Base-by-base conservation (phyloP, 106 monocot species). In the Allium cepa region DNA sequence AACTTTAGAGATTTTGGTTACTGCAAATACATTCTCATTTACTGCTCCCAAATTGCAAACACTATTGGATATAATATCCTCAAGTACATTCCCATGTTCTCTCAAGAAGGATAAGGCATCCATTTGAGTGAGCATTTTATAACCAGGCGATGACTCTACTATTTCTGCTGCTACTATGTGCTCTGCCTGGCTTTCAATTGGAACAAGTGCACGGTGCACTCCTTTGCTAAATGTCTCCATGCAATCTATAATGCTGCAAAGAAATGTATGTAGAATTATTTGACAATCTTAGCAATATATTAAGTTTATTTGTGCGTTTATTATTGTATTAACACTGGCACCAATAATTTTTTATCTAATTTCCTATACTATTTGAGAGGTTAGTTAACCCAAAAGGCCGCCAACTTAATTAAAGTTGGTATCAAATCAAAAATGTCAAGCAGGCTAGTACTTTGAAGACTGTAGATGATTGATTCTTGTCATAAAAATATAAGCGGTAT, bases 201-300 rank as follows among this genome's bases (percentile, higher is more conserved):
- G 92, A 73, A 92, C 80, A 57, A 92, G 50, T 13, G 88, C 87
- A 16, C 92, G 79, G 69, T 92, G 92, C n/a, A 88, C 88, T 9
- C 92, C 92, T 70, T 92, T 92, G 85, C 92, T 88, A 51, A 92
- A 88, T 47, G 84, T 51, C 72, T 92, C 88, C 88, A 92, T 88
- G 61, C 92, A 92, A 72, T 92, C 92, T 61, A 92, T 53, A 6
- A 92, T 49, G 75, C 92, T 91, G 81, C 36, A 73, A 65, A 11
- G 10, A 17, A 26, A n/a, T 8, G 3, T 2, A 7, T 48, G 36
- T n/a, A 69, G 16, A 12, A 13, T 3, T 36, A 36, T 5, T 36
- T 36, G 36, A 36, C 36, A 36, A 36, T 36, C 36, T 36, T 36
- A 36, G 5, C 36, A 36, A 36, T 3, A 36, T 36, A 5, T 22